Evolutionary conservation across 1,284 basidiomycete genomes (phyloP), one percentile per base, ranked within the genome.

Genomic region (Pascua sp.): DNA sequence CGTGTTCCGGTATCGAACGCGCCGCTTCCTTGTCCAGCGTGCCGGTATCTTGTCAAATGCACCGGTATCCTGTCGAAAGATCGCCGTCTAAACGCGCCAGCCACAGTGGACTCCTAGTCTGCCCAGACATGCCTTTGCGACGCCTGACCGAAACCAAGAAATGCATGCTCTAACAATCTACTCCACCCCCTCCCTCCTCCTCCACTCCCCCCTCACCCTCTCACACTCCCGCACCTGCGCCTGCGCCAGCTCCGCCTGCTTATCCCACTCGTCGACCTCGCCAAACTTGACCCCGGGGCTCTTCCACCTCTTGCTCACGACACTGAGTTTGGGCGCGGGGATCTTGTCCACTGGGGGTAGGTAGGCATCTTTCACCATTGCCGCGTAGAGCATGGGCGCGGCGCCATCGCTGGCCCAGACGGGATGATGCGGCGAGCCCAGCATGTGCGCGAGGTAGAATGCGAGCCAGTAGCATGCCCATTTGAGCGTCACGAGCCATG

Each of bases 401-500:
- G 73, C 71, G 42, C 67, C 68, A 50, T 67, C 60, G 37, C 59
- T 59, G 9, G 72, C 59, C 49, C 67, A 68, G 1, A 71, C 62
- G 1, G 70, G 68, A 56, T 76, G 74, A 47, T 64, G 61, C 0
- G 67, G 59, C 24, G 72, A 75, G 15, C 74, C 74, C n/a, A 70
- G 13, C 13, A 76, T 47, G 46, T 71, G 62, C 16, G 64, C 66
- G 4, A 92, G 15, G 67, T 86, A 88, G 69, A 92, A 89, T 2
- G 81, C 50, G 11, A 83, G 49, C 10, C 83, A 71, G 80, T 89
- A 88, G 39, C 84, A 61, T 1, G 80, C 61, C 56, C 83, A 79
- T 46, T 83, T 69, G 44, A 87, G 54, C 12, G 80, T 75, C 11
- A 80, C 81, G 46, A 84, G 77, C 49, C 86, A 73, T 0, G 78